Evolutionary conservation across 2,329 filamentous ascomycete genomes (phyloP), one percentile per base, ranked within the genome.

Genomic region (Penicillium sp.): DNA sequence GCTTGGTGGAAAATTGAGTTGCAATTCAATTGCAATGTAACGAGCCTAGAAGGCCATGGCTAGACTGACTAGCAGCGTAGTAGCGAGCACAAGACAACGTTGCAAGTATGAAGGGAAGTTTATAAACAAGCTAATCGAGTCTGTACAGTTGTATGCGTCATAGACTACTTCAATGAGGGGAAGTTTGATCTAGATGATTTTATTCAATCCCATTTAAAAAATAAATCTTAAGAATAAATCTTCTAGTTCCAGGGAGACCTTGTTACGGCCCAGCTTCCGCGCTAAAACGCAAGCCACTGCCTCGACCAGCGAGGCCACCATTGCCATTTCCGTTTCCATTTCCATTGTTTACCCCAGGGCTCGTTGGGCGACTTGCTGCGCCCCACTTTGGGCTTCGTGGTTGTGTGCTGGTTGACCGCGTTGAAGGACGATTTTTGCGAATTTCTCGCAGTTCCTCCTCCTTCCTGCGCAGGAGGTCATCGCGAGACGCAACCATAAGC

Each of bases 381-480:
- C 64, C 67, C 67, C 69, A 73, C 49, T 76, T 77, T 5, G 75
- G 75, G 44, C 75, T 78, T 51, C 75, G 69, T 9, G 75, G 75
- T 53, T 77, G 74, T 16, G 73, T 74, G 53, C 75, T 78, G 0
- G 75, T 77, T 3, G 75, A 75, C 19, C 75, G 69, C 35, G 75
- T 78, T 1, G 73, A 73, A 3, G 75, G 75, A 0, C 75, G 73
- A 51, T 77, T 77, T 55, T 75, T 78, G 58, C 74, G 76, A 51
- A 80, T 68, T 19, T 75, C 73, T 13, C 74, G 73, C 43, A 79
- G 65, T 56, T 80, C 78, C 16, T 79, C 78, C 52, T 80, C 76
- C 48, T 79, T 75, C 50, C 67, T 72, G 45, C 68, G 73, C 11
- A 80, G 60, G 14, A 79, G 56, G 19, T 73, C 69, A 27, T 80